Conservation (phyloP, 2,329 filamentous ascomycete species). For the Aspergillus uvarum region DNA sequence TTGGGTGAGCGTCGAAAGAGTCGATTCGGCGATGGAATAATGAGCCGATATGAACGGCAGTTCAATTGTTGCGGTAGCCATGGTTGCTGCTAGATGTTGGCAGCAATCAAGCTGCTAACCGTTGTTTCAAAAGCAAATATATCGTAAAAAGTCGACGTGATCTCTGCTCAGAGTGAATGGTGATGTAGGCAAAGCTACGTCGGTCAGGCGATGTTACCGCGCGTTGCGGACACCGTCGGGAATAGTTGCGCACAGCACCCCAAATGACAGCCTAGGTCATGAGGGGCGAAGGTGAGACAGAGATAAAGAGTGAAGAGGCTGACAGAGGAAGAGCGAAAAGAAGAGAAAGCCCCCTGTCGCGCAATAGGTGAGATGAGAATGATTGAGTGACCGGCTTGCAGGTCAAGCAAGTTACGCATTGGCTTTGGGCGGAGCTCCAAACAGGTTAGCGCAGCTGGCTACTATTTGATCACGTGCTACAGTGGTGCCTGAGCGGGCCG, state of each 20-base stretch:
- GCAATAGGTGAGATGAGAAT: conserved; percentile 7
- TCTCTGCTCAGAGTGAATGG: neutral
- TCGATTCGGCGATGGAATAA: conserved; percentile 57
- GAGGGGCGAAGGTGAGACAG: conserved; percentile 5
- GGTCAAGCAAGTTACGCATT: conserved; percentile 9
- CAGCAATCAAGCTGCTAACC: conserved; percentile 17
- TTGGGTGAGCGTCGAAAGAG: conserved; percentile 56
- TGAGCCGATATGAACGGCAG: conserved; percentile 60
- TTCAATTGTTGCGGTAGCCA: conserved; percentile 59
- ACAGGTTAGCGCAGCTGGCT: conserved; percentile 14
- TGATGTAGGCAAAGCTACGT: neutral
- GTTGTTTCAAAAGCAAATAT: neutral
- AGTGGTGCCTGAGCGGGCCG: neutral
- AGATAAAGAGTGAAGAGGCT: conserved; percentile 11
- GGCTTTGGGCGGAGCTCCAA: conserved; percentile 17
- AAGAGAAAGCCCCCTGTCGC: conserved; percentile 8
- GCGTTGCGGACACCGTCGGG: neutral
- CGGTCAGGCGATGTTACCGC: neutral
- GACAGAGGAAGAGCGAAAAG: conserved; percentile 14
- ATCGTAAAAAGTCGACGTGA: neutral
- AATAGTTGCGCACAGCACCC: conserved; percentile 21
- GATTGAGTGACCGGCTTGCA: conserved; percentile 1
- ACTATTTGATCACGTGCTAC: conserved; percentile 3
- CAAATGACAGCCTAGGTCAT: conserved; percentile 19
- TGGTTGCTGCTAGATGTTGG: conserved; percentile 31